phyloP scores from a whole-genome alignment of 495 filamentous ascomycete species.

The Collariella sp. region DNA sequence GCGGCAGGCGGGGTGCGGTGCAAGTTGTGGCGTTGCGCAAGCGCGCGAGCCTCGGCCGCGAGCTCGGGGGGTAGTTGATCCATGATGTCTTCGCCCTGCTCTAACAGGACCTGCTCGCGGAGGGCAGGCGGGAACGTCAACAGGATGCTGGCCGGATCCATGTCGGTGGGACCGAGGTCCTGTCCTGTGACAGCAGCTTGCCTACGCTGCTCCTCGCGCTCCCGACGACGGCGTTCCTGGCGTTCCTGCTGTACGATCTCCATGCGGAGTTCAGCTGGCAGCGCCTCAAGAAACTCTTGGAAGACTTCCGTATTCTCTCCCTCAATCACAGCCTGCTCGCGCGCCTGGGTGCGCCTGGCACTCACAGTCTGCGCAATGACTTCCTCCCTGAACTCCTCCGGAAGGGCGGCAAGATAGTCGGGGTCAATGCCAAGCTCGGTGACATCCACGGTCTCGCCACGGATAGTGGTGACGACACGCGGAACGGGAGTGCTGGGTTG shows the following conservation, averaged over 20 bases:
- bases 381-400: conserved; percentile 91
- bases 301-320: conserved; percentile 86
- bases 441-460: conserved; percentile 79
- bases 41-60: conserved; percentile 72
- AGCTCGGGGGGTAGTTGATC: conserved; percentile 78
- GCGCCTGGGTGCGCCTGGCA: conserved; percentile 70
- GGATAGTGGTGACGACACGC: conserved; percentile 69
- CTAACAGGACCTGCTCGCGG: conserved; percentile 76
- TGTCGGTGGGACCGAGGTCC: conserved; percentile 59
- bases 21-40: conserved; percentile 26
- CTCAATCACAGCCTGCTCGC: conserved; percentile 51
- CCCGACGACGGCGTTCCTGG: conserved; percentile 77
- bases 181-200: conserved; percentile 47
- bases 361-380: conserved; percentile 83
- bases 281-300: conserved; percentile 86
- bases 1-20: conserved; percentile 16
- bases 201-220: conserved; percentile 62
- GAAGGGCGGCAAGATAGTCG: conserved; percentile 86
- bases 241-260: conserved; percentile 87
- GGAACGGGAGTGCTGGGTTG: conserved; percentile 25
- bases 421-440: conserved; percentile 89
- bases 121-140: conserved; percentile 81
- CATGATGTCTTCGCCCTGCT: conserved; percentile 83
- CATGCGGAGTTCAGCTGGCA: conserved; percentile 80
- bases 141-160: conserved; percentile 89